A percentile compares a stretch with the other conserved stretches of the same genome.
Conservation (phyloP, 2,329 filamentous ascomycete genomes). For the Aspergillus japonicus region DNA sequence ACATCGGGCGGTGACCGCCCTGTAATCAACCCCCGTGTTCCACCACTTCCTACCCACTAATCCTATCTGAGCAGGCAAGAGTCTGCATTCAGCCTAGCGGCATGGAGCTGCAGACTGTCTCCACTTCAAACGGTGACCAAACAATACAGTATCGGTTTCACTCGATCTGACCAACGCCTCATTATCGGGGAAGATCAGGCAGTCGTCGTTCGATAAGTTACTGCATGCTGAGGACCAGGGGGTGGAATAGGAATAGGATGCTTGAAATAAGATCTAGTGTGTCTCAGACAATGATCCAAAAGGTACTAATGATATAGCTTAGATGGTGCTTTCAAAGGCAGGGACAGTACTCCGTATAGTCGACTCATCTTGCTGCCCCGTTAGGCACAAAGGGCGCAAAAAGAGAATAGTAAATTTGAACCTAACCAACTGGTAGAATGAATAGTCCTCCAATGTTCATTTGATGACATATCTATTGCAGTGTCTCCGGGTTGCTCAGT, state of each 20-base stretch:
- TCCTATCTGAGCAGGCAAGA: neutral
- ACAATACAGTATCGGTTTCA: neutral
- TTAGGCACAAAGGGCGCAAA: neutral
- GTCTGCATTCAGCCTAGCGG: neutral
- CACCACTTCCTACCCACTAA: neutral
- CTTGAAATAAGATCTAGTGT: neutral
- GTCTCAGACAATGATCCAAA: no score
- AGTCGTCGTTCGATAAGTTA: neutral
- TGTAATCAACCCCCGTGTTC: constrained; percentile 1
- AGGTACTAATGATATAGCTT: neutral
- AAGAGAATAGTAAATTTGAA: neutral
- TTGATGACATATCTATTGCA: neutral
- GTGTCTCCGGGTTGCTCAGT: no score
- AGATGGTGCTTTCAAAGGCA: neutral
- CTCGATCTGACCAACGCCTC: neutral
- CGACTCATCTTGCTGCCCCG: neutral
- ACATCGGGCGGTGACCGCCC: constrained; percentile 1
- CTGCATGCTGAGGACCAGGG: neutral
- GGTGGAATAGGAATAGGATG: neutral
- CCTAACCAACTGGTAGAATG: neutral
- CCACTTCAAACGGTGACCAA: neutral
- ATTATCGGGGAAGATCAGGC: neutral
- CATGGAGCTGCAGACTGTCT: neutral
- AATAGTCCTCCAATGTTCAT: no score
- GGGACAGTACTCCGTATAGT: neutral